These are phyloP conservation scores for Flagelloscypha sp. DNA, from an alignment of 768 basidiomycete genomes.

Conservation along the genomic window DNA sequence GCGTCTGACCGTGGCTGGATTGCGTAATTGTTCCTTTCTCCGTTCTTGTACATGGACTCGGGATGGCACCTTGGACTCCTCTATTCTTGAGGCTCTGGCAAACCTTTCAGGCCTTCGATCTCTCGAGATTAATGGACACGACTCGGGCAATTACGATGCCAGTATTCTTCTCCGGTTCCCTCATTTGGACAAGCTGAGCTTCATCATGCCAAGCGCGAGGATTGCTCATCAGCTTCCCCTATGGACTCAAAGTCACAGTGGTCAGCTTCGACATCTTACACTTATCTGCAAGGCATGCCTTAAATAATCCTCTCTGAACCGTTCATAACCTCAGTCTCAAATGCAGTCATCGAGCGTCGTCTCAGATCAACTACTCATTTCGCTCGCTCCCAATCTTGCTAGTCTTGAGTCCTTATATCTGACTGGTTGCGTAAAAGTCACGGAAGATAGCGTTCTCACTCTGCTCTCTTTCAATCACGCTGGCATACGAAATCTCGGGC, in stretches of 20 bases:
- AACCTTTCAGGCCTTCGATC: conserved; percentile 35
- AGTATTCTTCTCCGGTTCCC: conserved; percentile 39
- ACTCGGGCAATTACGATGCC: conserved; percentile 46
- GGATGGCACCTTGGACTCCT: conserved; percentile 60
- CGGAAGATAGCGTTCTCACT: conserved; percentile 48
- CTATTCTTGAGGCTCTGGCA: conserved; percentile 46
- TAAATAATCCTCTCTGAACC: background rate
- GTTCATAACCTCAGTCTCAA: background rate
- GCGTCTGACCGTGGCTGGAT: conserved; percentile 35
- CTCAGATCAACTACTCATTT: conserved; percentile 46
- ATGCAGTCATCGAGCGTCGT: conserved; percentile 48
- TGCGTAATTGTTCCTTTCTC: conserved; percentile 56
- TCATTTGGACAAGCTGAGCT: conserved; percentile 44
- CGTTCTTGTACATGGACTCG: conserved; percentile 70
- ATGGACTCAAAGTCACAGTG: conserved; percentile 42
- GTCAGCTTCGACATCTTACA: conserved; percentile 47
- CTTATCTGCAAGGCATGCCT: conserved; percentile 59
- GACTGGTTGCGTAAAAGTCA: conserved; percentile 63
- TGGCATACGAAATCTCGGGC: conserved; percentile 45
- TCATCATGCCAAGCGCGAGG: conserved; percentile 65
- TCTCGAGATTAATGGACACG: conserved; percentile 67
- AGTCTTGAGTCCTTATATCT: conserved; percentile 51
- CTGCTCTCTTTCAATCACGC: conserved; percentile 35
- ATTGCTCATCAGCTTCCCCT: conserved; percentile 41
- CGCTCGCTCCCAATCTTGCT: conserved; percentile 39